Base-by-base conservation (phyloP, 306 rosid genomes). In the Gastrolobium bilobum region DNA sequence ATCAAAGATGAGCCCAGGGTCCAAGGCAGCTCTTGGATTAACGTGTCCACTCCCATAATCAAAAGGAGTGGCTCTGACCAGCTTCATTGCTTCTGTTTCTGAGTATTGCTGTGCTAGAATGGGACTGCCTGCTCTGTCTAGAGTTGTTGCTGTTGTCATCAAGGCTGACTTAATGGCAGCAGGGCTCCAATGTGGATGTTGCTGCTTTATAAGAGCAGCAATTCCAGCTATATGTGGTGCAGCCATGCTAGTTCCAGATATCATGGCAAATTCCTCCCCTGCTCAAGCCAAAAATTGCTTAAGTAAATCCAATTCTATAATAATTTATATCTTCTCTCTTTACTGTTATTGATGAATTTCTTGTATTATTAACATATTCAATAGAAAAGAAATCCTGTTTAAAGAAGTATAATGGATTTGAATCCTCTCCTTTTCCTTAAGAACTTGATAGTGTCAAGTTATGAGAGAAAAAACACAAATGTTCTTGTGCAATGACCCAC, bases 231-330 rank as follows among this genome's bases (percentile, higher is more conserved):
- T 93, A 82, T 95, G 99, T 3, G 99, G 99, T 38, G 99, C 99
- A 60, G 99, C 98, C 99, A 95, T 95, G 88, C 99, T 95, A 40
- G 99, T 95, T 80, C 99, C 98, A 63, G 99, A 95, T 56, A 96
- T 91, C 97, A 96, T 89, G 73, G 99, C 99, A 88, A 96, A 96
- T 59, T 85, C 93, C 78, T 96, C 97, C 74, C 99, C 99, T 96
- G 87, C 43, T 67, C 80, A 73, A 77, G 72, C 4, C 62, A 73
- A 77, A 26, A 33, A 10, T 52, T 15, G 58, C 56, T 30, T 48
- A 50, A 46, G 20, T 69, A 81, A 83, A 63, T 63, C 75, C 59
- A 61, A 40, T 63, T 59, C 20, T 29, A 52, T 30, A 20, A 20
- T 71, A 80, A 51, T 38, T 70, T 7, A 52, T 68, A 44, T 57